These are phyloP conservation scores for Dothistroma pini DNA, from an alignment of 2,329 filamentous ascomycete species.

Conservation along the genomic window DNA sequence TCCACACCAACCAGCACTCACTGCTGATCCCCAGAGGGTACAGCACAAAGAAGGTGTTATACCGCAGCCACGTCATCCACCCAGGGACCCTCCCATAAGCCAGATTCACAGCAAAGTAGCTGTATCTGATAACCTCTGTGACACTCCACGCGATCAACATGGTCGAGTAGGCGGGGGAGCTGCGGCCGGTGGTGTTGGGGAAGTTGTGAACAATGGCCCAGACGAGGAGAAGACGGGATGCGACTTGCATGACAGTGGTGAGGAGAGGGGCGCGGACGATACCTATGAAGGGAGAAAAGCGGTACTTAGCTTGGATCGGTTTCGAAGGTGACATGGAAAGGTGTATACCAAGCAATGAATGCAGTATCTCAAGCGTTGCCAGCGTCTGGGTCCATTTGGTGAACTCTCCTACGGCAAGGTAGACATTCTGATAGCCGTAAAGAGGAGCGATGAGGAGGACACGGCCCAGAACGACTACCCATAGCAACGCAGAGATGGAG, in stretches of 20 bases:
- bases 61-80: constrained; percentile 72
- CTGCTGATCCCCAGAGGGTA: constrained; percentile 89
- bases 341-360: constrained; percentile 67
- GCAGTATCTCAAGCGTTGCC: constrained; percentile 77
- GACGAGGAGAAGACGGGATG: constrained; percentile 80
- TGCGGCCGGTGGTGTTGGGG: constrained; percentile 55
- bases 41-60: constrained; percentile 89
- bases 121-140: constrained; percentile 91
- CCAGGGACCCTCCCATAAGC: constrained; percentile 54
- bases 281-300: constrained; percentile 47
- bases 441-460: constrained; percentile 53
- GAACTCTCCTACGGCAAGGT: constrained; percentile 61
- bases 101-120: constrained; percentile 78
- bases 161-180: constrained; percentile 61
- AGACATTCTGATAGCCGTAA: constrained; percentile 53
- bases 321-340: background rate
- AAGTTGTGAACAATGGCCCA: constrained; percentile 79
- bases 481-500: constrained; percentile 68
- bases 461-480: constrained; percentile 71
- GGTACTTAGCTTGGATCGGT: background rate
- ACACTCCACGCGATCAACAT: constrained; percentile 86
- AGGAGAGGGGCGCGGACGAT: constrained; percentile 79
- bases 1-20: constrained; percentile 77
- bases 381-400: constrained; percentile 78
- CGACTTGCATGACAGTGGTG: constrained; percentile 88